These are phyloP conservation scores for Camellia sinensis DNA, from an alignment of 148 eudicot species.

Conservation along the genomic window DNA sequence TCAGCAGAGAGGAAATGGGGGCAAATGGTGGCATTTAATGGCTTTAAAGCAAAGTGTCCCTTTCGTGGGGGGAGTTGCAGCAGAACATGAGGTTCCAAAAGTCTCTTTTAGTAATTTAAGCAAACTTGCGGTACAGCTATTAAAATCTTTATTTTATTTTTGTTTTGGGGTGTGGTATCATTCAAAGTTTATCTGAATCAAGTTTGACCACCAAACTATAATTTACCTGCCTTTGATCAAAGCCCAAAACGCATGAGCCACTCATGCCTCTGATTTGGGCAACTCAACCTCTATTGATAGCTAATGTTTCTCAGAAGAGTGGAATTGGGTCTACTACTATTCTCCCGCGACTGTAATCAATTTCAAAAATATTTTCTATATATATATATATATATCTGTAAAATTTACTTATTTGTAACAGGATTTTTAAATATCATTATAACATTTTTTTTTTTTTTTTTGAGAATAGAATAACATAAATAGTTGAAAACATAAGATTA, in stretches of 20 bases:
- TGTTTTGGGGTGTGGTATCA: too few relatives aligned
- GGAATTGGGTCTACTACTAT: too few relatives aligned
- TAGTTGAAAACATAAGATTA: too few relatives aligned
- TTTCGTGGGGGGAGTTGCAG: neutral
- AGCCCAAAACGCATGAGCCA: neutral
- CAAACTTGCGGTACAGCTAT: neutral
- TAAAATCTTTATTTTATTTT: neutral
- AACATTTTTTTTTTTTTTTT: too few relatives aligned
- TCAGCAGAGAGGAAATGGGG: neutral
- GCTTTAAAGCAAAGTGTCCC: slow-evolving; percentile 7
- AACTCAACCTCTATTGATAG: neutral
- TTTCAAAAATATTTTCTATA: too few relatives aligned
- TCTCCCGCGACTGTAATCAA: too few relatives aligned
- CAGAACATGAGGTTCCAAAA: neutral
- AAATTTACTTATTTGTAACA: too few relatives aligned
- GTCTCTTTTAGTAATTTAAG: slow-evolving; percentile 1
- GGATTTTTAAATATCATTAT: neutral
- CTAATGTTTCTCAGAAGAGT: too few relatives aligned
- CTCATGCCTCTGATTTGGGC: neutral
- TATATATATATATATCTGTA: too few relatives aligned
- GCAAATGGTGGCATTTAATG: neutral
- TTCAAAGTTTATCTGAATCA: neutral
- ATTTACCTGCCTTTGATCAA: neutral
- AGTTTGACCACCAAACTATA: neutral
- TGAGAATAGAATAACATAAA: too few relatives aligned